phyloP scores from a whole-genome alignment of 2,329 filamentous ascomycete genomes.

The Ophiostoma sp. region DNA sequence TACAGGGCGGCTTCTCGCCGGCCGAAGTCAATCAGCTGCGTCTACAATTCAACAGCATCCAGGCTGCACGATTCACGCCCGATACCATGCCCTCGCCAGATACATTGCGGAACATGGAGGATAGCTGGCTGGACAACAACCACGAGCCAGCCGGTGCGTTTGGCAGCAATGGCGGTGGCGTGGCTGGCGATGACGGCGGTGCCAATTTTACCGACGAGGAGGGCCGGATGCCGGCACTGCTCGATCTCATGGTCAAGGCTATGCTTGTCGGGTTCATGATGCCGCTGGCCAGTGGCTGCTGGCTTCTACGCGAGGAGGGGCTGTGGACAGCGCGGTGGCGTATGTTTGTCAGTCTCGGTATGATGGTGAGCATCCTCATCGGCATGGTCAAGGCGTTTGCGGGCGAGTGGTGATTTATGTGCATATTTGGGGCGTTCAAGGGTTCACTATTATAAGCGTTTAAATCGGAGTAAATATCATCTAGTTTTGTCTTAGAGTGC shows the following conservation, averaged over 20 bases:
- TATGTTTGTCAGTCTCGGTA: conserved; percentile 79
- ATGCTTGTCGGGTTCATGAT: conserved; percentile 93
- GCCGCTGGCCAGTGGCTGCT: conserved; percentile 78
- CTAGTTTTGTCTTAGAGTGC: not conserved
- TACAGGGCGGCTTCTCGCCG: conserved; percentile 71
- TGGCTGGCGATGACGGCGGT: conserved; percentile 33
- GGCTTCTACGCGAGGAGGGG: conserved; percentile 80
- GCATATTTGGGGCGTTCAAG: not conserved
- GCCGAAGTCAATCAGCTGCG: conserved; percentile 80
- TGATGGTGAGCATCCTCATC: conserved; percentile 72
- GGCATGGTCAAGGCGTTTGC: conserved; percentile 57
- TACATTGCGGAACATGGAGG: conserved; percentile 72
- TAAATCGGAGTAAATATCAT: not conserved
- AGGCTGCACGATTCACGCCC: conserved; percentile 74
- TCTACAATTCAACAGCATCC: conserved; percentile 82
- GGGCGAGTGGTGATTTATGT: conserved; percentile 31
- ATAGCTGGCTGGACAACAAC: conserved; percentile 81
- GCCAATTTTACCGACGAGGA: conserved; percentile 39
- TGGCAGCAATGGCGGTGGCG: conserved; percentile 35
- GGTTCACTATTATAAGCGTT: not conserved
- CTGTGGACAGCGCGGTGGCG: conserved; percentile 81
- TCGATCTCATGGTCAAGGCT: conserved; percentile 84
- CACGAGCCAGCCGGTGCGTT: conserved; percentile 32
- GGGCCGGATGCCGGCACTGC: conserved; percentile 47
- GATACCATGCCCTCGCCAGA: conserved; percentile 81